Evolutionary conservation across 306 rosid genomes (phyloP).

Genomic region (Acmispon strigosus): DNA sequence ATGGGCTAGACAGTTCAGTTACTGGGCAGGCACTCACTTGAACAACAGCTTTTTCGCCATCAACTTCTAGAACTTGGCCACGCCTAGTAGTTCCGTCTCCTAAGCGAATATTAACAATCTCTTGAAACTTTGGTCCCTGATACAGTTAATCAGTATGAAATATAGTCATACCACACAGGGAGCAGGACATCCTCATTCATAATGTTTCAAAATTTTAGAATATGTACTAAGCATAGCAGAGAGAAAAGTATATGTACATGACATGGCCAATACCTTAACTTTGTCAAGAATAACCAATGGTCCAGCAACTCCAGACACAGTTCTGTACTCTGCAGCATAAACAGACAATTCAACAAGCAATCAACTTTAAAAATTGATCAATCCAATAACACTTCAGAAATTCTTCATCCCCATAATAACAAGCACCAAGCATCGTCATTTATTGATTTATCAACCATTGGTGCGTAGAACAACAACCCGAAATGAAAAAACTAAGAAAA

Average conservation of each 20-base stretch:
- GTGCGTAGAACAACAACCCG: background rate
- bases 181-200: background rate
- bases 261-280: slow-evolving; percentile 64
- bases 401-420: too few relatives aligned
- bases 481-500: background rate
- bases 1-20: background rate
- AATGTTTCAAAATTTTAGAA: slow-evolving; percentile 9
- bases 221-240: background rate
- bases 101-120: slow-evolving; percentile 94
- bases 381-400: background rate
- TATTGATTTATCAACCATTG: background rate
- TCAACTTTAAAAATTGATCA: slow-evolving; percentile 1
- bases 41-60: slow-evolving; percentile 96
- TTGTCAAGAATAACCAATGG: slow-evolving; percentile 95
- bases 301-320: slow-evolving; percentile 99
- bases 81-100: slow-evolving; percentile 89
- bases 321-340: slow-evolving; percentile 77
- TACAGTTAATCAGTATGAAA: slow-evolving; percentile 15
- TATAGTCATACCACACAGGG: slow-evolving; percentile 6
- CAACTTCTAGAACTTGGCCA: slow-evolving; percentile 96
- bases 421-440: background rate
- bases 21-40: slow-evolving; percentile 45
- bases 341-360: background rate
- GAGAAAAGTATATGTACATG: background rate
- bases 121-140: slow-evolving; percentile 96